Percentiles rank a stretch among this genome's conserved stretches.
Conservation (phyloP, 257 asterid species). For the Penstemon newberryi region DNA sequence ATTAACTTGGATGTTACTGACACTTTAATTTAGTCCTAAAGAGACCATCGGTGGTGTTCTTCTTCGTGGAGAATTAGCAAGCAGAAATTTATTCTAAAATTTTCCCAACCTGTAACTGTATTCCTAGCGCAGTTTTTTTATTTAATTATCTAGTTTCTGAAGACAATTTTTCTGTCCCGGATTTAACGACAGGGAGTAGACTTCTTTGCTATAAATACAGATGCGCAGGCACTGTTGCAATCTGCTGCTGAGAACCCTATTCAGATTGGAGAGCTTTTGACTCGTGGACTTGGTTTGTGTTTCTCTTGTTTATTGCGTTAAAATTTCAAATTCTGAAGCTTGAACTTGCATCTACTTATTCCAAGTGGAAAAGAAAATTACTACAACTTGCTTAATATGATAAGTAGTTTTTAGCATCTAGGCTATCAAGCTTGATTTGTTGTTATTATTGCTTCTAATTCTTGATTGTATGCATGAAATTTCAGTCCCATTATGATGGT, state of each 20-base stretch:
- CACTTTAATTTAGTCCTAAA: neutral
- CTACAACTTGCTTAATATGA: slow-evolving; percentile 14
- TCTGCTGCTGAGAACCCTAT: slow-evolving; percentile 88
- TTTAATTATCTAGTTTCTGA: slow-evolving; percentile 20
- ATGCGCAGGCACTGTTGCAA: slow-evolving; percentile 87
- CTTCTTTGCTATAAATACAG: slow-evolving; percentile 93
- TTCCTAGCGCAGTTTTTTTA: neutral
- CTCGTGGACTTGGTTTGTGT: slow-evolving; percentile 92
- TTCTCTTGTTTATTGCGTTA: slow-evolving; percentile 22
- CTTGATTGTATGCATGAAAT: slow-evolving; percentile 4
- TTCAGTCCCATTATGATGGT: neutral
- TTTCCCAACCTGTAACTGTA: neutral
- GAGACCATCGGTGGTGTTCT: neutral
- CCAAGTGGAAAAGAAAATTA: slow-evolving; percentile 6
- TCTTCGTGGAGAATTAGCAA: neutral
- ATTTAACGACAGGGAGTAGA: slow-evolving; percentile 77
- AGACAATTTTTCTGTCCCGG: slow-evolving; percentile 20
- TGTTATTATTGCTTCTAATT: slow-evolving; percentile 5
- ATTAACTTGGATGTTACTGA: neutral
- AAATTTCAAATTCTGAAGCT: slow-evolving; percentile 12
- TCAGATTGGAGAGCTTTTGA: slow-evolving; percentile 97
- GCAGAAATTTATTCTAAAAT: neutral
- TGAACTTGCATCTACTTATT: slow-evolving; percentile 9
- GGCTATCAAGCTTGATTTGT: slow-evolving; percentile 12
- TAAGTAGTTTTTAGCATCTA: slow-evolving; percentile 15